Evolutionary conservation across 139 green algal genomes (phyloP).

Genomic region (Chlorella sp.): DNA sequence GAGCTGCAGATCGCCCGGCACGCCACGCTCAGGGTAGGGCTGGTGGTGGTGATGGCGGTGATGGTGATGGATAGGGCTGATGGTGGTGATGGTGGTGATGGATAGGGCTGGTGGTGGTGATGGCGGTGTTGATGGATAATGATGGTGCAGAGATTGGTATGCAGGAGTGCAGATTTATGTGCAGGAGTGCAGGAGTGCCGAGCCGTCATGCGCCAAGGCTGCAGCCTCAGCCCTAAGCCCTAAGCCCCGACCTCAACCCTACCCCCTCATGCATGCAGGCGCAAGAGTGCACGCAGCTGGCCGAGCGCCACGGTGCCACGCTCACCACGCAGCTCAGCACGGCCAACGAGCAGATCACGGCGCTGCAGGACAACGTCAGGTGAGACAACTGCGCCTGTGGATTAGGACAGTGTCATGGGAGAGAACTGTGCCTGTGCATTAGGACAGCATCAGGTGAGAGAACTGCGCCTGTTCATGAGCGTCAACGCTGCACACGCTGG

Average conservation of each 20-base stretch:
- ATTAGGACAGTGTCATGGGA: too few relatives aligned
- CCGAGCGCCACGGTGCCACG: neutral
- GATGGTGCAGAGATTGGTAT: neutral
- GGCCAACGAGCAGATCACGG: neutral
- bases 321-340: neutral
- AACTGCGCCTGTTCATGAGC: too few relatives aligned
- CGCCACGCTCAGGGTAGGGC: neutral
- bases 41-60: neutral
- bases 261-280: too few relatives aligned
- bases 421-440: too few relatives aligned
- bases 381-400: too few relatives aligned
- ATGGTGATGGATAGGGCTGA: neutral
- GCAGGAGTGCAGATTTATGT: neutral
- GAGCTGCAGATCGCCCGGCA: neutral
- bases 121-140: neutral
- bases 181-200: neutral
- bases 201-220: neutral
- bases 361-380: neutral
- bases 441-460: too few relatives aligned
- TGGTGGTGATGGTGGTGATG: neutral
- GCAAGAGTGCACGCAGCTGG: neutral
- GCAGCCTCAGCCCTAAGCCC: neutral
- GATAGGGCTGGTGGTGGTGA: neutral
- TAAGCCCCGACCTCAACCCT: too few relatives aligned
- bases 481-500: too few relatives aligned